phyloP scores from a whole-genome alignment of 305 asterid species.

The Fraxinus floribunda region DNA sequence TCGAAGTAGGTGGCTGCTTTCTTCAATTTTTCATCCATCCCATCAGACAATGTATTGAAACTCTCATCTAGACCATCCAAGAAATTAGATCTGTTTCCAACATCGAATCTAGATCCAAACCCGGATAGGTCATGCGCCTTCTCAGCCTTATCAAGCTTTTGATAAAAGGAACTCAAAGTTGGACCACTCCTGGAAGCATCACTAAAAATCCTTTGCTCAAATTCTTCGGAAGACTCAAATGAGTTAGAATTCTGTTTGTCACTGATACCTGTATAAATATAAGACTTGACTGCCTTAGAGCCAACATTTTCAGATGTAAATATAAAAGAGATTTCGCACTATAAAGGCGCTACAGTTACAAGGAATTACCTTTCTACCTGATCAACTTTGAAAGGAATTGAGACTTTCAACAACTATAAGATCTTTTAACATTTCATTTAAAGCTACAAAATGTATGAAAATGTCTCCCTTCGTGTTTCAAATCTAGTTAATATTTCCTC shows the following conservation, averaged over 20 bases:
- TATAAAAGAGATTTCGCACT: neutral
- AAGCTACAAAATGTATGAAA: neutral
- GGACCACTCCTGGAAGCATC: slow-evolving; percentile 23
- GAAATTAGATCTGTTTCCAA: slow-evolving; percentile 28
- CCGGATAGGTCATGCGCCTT: slow-evolving; percentile 43
- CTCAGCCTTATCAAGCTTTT: slow-evolving; percentile 49
- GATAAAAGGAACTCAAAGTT: slow-evolving; percentile 36
- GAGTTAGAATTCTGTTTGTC: slow-evolving; percentile 29
- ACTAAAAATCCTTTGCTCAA: slow-evolving; percentile 40
- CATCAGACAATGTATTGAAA: slow-evolving; percentile 49
- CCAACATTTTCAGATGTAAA: neutral
- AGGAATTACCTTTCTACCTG: too few relatives aligned
- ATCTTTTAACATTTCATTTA: neutral
- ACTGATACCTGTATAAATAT: slow-evolving; percentile 24
- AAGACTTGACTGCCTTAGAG: neutral
- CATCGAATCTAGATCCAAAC: slow-evolving; percentile 23
- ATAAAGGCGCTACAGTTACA: too few relatives aligned
- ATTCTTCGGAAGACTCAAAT: slow-evolving; percentile 41
- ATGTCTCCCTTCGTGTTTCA: neutral
- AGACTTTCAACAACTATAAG: neutral
- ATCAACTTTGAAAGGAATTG: too few relatives aligned
- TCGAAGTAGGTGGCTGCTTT: slow-evolving; percentile 67
- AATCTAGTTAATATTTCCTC: neutral
- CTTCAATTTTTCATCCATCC: slow-evolving; percentile 54
- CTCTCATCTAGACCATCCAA: slow-evolving; percentile 41